Conservation (phyloP, 805 yeast species). For the Candida ovalis region DNA sequence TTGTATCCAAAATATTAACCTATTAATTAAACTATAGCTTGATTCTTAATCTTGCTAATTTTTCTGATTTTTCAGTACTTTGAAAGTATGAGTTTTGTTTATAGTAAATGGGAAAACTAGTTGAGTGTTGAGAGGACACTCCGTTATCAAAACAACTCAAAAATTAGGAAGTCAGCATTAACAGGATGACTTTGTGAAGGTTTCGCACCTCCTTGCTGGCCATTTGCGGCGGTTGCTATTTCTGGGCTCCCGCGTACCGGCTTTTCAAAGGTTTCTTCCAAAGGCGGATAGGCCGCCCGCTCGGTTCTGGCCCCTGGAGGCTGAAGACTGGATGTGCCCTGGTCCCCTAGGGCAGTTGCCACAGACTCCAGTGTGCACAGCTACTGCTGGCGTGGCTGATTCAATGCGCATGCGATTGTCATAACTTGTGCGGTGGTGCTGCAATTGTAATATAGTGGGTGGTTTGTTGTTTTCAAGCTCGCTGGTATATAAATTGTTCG, state of each 20-base stretch:
- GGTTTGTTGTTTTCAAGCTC: too few relatives aligned
- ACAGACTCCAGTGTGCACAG: too few relatives aligned
- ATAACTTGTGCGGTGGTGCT: too few relatives aligned
- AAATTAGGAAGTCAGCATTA: background rate
- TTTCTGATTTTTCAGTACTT: too few relatives aligned
- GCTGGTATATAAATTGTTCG: too few relatives aligned
- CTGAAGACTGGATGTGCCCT: background rate
- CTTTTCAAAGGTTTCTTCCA: background rate
- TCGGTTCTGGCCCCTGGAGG: background rate
- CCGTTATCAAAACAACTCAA: background rate
- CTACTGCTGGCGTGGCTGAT: too few relatives aligned
- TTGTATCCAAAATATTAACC: background rate
- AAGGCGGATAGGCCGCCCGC: background rate
- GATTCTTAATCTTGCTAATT: too few relatives aligned
- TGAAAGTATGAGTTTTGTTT: background rate
- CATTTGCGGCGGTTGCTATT: background rate
- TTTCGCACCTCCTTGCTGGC: too few relatives aligned
- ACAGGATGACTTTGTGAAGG: background rate
- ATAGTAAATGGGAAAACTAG: background rate
- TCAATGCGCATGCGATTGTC: too few relatives aligned
- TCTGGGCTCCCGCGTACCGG: background rate
- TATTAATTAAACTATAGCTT: too few relatives aligned
- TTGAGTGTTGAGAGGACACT: background rate
- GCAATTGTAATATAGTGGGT: too few relatives aligned
- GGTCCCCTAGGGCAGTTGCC: too few relatives aligned